Conservation (phyloP, 1,284 basidiomycete species). For the Microbotryum violaceum region DNA sequence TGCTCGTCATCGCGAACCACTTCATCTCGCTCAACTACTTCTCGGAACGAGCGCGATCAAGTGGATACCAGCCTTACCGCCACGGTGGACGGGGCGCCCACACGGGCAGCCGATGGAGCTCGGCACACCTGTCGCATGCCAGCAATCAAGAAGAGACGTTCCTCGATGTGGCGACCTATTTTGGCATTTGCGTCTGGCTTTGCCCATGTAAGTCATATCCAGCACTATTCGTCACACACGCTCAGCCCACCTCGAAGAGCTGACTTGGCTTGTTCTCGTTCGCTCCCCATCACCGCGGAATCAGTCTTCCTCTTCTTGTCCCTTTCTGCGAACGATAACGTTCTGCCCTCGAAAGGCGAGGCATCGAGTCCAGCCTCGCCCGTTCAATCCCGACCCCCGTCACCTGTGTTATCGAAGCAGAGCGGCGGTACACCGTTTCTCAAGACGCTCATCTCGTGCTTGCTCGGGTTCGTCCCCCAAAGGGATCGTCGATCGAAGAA, state of each 20-base stretch:
- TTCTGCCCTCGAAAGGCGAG: constrained; percentile 53
- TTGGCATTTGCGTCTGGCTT: constrained; percentile 86
- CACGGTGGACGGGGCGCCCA: no score
- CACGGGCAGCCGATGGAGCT: no score
- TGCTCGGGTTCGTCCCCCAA: background rate
- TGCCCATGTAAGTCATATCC: constrained; percentile 17
- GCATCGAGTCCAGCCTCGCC: background rate
- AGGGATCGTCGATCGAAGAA: background rate
- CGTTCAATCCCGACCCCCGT: background rate
- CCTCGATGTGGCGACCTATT: constrained; percentile 83
- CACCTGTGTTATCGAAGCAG: background rate
- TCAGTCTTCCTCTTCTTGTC: constrained; percentile 87
- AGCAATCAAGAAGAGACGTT: constrained; percentile 47
- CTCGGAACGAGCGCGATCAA: constrained; percentile 50
- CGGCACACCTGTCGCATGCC: no score
- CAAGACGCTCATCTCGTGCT: background rate
- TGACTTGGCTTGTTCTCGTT: background rate
- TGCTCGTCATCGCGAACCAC: constrained; percentile 75
- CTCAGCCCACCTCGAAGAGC: background rate
- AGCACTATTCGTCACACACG: background rate
- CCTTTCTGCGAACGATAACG: constrained; percentile 88
- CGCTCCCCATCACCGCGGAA: constrained; percentile 39
- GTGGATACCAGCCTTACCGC: background rate
- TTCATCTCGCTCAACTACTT: constrained; percentile 94
- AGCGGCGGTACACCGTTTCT: background rate